These are phyloP conservation scores for Thalia dealbata DNA, from an alignment of 176 grass and related monocot species.

Conservation along the genomic window DNA sequence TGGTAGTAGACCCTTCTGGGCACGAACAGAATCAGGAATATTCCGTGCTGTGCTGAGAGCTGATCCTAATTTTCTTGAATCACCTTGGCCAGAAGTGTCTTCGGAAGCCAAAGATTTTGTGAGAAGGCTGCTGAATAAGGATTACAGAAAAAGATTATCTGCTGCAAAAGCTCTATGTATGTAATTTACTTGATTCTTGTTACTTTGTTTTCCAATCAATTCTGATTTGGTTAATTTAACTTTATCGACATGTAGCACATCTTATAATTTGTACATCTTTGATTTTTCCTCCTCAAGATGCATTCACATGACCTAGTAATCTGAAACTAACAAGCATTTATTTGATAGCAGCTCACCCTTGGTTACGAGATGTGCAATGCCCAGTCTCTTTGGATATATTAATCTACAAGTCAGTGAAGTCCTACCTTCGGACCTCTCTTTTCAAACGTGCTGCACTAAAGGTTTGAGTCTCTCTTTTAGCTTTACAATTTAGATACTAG, in stretches of 20 bases:
- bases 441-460: conserved; percentile 15
- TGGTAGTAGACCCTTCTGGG: conserved; percentile 97
- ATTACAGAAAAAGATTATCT: conserved; percentile 98
- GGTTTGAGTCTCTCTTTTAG: conserved; percentile 5
- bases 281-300: neutral
- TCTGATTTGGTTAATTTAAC: conserved; percentile 11
- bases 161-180: conserved; percentile 94
- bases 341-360: conserved; percentile 16
- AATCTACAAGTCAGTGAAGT: conserved; percentile 13
- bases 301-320: too few relatives aligned
- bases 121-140: conserved; percentile 91
- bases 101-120: conserved; percentile 92
- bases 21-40: conserved; percentile 95
- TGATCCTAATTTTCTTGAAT: conserved; percentile 88
- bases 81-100: conserved; percentile 75
- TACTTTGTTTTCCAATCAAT: conserved; percentile 5
- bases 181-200: conserved; percentile 10
- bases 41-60: conserved; percentile 95
- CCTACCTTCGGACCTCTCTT: neutral
- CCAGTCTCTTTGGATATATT: conserved; percentile 7
- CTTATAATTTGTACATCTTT: neutral
- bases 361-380: conserved; percentile 2
- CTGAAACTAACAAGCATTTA: conserved; percentile 7
- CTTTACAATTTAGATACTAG: neutral
- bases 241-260: neutral